Evolutionary conservation across 176 grass and related monocot species (phyloP), one percentile per base, ranked within the genome.

Genomic region (Eremochloa ophiuroides): DNA sequence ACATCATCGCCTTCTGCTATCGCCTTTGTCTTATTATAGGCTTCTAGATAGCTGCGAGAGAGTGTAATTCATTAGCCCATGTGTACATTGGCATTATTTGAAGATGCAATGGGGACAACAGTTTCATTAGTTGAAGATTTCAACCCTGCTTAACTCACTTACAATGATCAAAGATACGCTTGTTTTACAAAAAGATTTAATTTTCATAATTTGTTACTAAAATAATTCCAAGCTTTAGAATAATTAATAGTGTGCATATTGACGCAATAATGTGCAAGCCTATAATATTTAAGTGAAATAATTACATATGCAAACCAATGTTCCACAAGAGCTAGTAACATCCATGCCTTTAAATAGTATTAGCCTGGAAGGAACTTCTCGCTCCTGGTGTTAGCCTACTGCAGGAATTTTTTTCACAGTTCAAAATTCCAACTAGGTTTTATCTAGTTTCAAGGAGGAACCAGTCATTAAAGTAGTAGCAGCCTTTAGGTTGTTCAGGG

Each of bases 1-100:
- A 67, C 82, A 37, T 91, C 84, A 58, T 91, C 80, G 8, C 81
- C 90, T 62, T 93, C 90, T 14, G 90, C 92, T 75, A 98, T 89
- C 58, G 93, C 86, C 84, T 95, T 89, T 48, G 92, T 74, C 89
- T 89, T 95, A 77, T 95, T 81, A 38, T 95, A 98, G 75, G 96
- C 96, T 83, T 98, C 92, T 78, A 98, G 81, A 81, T 95, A 98
- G 88, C 95, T 98, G 86, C 70, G 26, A 81, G 22, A 71, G 3
- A 78, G 6, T 38, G 60, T 62, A 73, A 73, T 55, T 27, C n/a
- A 83, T 39, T 78, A 88, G 31, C 20, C 28, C 70, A 50, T 14
- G 35, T 14, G 35, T 25, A 75, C n/a, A 73, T 55, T 29, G 1
- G 12, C 47, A 26, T 44, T 61, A 38, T 78, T 40, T 41, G 60